Conservation (phyloP, 2,329 filamentous ascomycete species). For the Colletotrichum aenigma region DNA sequence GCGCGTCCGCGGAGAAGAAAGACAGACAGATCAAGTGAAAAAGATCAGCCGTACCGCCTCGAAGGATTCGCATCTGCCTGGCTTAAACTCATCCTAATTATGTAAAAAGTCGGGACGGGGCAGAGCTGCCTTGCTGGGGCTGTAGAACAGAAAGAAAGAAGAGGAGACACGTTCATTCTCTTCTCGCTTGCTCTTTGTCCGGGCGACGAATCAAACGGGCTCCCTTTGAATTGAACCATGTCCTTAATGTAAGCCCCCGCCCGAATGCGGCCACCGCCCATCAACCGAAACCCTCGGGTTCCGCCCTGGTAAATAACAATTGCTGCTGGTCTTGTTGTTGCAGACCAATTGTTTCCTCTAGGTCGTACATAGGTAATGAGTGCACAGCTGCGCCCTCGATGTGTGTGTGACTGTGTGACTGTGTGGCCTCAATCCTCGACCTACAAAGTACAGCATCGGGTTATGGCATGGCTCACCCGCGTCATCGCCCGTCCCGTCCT, state of each 20-base stretch:
- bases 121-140: neutral
- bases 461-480: neutral
- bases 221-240: neutral
- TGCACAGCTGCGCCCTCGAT: neutral
- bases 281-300: neutral
- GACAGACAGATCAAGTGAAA: neutral
- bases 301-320: neutral
- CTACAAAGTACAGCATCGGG: neutral
- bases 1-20: neutral
- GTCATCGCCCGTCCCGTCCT: neutral
- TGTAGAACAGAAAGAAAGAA: neutral
- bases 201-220: neutral
- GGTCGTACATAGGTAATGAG: neutral
- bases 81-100: neutral
- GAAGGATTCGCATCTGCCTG: neutral
- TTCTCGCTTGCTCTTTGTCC: neutral
- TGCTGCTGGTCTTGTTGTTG: neutral
- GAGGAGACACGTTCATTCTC: neutral
- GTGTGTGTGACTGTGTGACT: neutral
- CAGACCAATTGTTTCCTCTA: neutral
- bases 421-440: neutral
- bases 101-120: neutral
- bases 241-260: neutral
- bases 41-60: neutral
- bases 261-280: neutral